These are phyloP conservation scores for Aspergillus transmontanensis DNA, from an alignment of 2,329 filamentous ascomycete genomes.

Conservation along the genomic window DNA sequence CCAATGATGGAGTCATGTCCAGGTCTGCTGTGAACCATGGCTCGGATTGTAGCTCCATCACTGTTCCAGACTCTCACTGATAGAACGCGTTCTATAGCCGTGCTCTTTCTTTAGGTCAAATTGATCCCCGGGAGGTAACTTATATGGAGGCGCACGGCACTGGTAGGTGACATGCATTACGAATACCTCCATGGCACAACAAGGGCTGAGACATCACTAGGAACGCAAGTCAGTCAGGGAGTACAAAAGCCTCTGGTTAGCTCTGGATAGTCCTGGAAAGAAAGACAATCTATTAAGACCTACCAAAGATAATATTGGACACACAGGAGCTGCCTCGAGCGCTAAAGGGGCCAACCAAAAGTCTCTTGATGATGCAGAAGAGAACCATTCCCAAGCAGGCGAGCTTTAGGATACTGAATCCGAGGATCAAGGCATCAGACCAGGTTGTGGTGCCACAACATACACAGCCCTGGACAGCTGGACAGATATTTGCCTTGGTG, in stretches of 20 bases:
- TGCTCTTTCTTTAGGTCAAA: constrained; percentile 19
- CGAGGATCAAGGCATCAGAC: not conserved
- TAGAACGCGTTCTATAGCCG: constrained; percentile 31
- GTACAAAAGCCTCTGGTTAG: constrained; percentile 17
- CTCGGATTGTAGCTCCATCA: constrained; percentile 21
- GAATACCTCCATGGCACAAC: too few species aligned
- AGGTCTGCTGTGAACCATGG: constrained; percentile 33
- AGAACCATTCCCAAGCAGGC: constrained; percentile 31
- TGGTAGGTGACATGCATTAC: constrained; percentile 11
- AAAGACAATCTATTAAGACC: constrained; percentile 23
- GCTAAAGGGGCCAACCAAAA: constrained; percentile 32
- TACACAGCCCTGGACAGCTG: too few species aligned
- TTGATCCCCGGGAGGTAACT: constrained; percentile 25
- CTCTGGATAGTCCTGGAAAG: too few species aligned
- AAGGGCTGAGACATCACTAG: not conserved
- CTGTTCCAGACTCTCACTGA: constrained; percentile 17
- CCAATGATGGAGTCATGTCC: constrained; percentile 45
- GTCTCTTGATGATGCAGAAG: constrained; percentile 32
- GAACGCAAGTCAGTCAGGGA: too few species aligned
- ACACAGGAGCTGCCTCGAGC: constrained; percentile 37
- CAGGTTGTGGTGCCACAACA: too few species aligned
- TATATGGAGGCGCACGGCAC: constrained; percentile 39
- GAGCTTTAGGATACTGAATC: constrained; percentile 27
- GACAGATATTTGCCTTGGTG: too few species aligned
- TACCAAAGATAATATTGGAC: constrained; percentile 37